Evolutionary conservation across 129 eudicot genomes (phyloP).

Genomic region (Apium graveolens): DNA sequence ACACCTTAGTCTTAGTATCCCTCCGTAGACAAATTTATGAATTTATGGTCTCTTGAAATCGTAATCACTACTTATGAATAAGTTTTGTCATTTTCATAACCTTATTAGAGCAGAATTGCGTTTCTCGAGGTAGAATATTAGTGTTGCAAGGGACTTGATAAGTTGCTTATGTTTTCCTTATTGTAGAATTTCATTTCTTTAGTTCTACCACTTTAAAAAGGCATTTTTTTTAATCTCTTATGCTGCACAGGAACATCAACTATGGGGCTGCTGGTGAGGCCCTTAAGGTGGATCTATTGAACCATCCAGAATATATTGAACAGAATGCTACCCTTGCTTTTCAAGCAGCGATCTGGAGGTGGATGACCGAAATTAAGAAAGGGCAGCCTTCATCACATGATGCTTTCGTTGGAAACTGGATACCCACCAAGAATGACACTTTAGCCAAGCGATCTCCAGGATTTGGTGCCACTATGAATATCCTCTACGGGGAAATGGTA

Average conservation of each 20-base stretch:
- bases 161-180: not conserved
- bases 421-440: constrained; percentile 85
- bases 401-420: constrained; percentile 77
- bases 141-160: not conserved
- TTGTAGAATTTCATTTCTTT: not conserved
- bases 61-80: not conserved
- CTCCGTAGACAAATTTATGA: not conserved
- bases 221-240: not conserved
- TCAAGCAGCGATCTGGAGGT: constrained; percentile 85
- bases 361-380: constrained; percentile 78
- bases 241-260: constrained; percentile 60
- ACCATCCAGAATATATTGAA: constrained; percentile 94
- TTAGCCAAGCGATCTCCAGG: constrained; percentile 58
- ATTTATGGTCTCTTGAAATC: not conserved
- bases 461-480: constrained; percentile 81
- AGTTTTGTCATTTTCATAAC: not conserved
- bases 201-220: not conserved
- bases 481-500: constrained; percentile 62
- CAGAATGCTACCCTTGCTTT: constrained; percentile 93
- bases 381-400: constrained; percentile 80
- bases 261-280: constrained; percentile 73
- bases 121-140: not conserved
- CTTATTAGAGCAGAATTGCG: not conserved
- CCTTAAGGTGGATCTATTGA: constrained; percentile 57
- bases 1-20: not conserved